Conservation (phyloP, 2,329 filamentous ascomycete genomes). For the Claviceps monticola region DNA sequence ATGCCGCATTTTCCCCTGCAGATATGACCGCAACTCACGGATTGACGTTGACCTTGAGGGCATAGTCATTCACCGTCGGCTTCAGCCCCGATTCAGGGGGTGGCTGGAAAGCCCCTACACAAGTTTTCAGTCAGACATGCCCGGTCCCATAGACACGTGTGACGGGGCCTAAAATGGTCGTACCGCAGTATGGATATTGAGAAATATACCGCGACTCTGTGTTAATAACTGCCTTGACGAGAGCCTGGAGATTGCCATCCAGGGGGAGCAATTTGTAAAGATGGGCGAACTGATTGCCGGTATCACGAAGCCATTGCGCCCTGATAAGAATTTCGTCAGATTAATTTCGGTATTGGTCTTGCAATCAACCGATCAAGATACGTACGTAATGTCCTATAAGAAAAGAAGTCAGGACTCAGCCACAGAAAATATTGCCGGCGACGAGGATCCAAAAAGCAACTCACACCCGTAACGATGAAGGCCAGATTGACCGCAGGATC, state of each 20-base stretch:
- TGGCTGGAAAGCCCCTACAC: slow-evolving; percentile 67
- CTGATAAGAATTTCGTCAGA: slow-evolving; percentile 2
- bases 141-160: background rate
- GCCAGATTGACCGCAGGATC: slow-evolving; percentile 49
- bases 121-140: background rate
- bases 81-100: slow-evolving; percentile 52
- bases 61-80: slow-evolving; percentile 13
- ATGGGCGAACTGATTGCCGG: slow-evolving; percentile 59
- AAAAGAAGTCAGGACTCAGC: background rate
- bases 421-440: no score
- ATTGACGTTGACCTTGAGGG: slow-evolving; percentile 11
- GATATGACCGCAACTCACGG: slow-evolving; percentile 8
- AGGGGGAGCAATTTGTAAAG: slow-evolving; percentile 46
- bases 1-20: background rate
- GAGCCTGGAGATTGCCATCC: slow-evolving; percentile 45
- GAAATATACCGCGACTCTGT: slow-evolving; percentile 55
- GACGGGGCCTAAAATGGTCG: background rate
- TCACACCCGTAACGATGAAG: slow-evolving; percentile 74
- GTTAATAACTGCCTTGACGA: slow-evolving; percentile 60
- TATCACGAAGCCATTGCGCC: slow-evolving; percentile 64
- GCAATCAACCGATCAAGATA: background rate
- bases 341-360: background rate
- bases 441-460: slow-evolving; percentile 18
- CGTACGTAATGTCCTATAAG: slow-evolving; percentile 14
- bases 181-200: slow-evolving; percentile 57